These are phyloP conservation scores for Castanea sativa DNA, from an alignment of 306 rosid genomes.

Conservation along the genomic window DNA sequence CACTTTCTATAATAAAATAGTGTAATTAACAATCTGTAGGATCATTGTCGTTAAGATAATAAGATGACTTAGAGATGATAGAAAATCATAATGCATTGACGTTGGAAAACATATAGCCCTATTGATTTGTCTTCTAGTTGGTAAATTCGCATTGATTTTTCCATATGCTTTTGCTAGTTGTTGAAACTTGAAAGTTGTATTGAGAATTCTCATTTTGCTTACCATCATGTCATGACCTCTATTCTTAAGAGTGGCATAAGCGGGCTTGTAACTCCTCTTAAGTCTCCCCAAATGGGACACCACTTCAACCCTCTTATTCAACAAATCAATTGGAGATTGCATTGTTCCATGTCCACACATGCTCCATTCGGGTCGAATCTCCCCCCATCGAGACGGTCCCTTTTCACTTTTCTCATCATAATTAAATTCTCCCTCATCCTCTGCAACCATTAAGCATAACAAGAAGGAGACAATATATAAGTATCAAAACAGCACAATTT, in stretches of 20 bases:
- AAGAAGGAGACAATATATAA: not conserved
- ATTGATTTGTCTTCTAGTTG: not conserved
- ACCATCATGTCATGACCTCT: slow-evolving; percentile 79
- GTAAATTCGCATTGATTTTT: too few species aligned
- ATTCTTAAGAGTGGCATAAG: slow-evolving; percentile 61
- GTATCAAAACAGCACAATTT: not conserved
- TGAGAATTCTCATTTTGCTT: not conserved
- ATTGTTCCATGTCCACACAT: slow-evolving; percentile 48
- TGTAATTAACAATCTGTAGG: too few species aligned
- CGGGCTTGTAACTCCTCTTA: slow-evolving; percentile 34
- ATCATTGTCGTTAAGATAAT: too few species aligned
- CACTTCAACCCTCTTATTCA: slow-evolving; percentile 39
- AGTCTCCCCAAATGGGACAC: slow-evolving; percentile 36
- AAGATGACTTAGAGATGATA: too few species aligned
- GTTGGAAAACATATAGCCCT: not conserved
- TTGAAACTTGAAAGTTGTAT: too few species aligned
- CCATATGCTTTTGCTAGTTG: too few species aligned
- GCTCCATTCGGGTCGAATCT: slow-evolving; percentile 55
- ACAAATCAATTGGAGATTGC: slow-evolving; percentile 80
- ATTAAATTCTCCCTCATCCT: slow-evolving; percentile 54
- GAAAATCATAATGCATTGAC: not conserved
- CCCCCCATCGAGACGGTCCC: slow-evolving; percentile 75
- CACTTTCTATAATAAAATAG: too few species aligned
- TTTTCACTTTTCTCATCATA: slow-evolving; percentile 31
- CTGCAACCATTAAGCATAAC: slow-evolving; percentile 21